Percentiles rank a stretch among this genome's conserved stretches.
Conservation (phyloP, 2,329 filamentous ascomycete genomes). For the Ambrosiella xylebori region DNA sequence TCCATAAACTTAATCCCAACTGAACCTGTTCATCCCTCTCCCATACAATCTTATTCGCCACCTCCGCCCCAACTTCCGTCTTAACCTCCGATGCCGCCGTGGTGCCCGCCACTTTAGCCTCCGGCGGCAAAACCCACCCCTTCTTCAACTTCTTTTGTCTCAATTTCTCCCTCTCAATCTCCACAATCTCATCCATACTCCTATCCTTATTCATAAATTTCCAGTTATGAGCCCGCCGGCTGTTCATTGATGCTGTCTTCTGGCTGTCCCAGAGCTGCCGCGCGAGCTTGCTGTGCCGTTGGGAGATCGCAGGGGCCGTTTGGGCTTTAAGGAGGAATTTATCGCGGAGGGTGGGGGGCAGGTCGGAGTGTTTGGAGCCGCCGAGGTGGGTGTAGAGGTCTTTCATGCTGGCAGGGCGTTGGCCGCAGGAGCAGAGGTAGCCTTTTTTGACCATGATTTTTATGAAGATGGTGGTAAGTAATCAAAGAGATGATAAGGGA, state of each 20-base stretch:
- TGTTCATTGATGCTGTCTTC: neutral
- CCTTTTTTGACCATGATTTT: neutral
- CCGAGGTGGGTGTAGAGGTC: neutral
- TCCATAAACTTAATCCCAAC: too few species aligned
- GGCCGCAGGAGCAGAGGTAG: neutral
- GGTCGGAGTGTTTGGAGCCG: neutral
- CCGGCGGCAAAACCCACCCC: neutral
- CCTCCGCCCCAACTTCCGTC: too few species aligned
- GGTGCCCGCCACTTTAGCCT: too few species aligned
- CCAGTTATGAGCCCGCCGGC: neutral
- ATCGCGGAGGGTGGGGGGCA: neutral
- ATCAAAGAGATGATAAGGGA: neutral
- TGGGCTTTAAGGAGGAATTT: neutral
- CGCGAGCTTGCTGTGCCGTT: neutral
- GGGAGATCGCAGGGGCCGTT: neutral
- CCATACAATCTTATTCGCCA: too few species aligned
- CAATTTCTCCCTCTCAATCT: neutral
- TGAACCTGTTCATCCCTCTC: too few species aligned
- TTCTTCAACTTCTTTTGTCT: neutral
- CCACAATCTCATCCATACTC: neutral
- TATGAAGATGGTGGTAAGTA: neutral
- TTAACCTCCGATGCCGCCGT: too few species aligned
- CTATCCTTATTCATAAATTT: neutral
- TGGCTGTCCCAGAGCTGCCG: neutral
- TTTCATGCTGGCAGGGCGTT: neutral